Evolutionary conservation across 1,139 yeast species (phyloP).

Genomic region (Suhomyces bolitotheri): DNA sequence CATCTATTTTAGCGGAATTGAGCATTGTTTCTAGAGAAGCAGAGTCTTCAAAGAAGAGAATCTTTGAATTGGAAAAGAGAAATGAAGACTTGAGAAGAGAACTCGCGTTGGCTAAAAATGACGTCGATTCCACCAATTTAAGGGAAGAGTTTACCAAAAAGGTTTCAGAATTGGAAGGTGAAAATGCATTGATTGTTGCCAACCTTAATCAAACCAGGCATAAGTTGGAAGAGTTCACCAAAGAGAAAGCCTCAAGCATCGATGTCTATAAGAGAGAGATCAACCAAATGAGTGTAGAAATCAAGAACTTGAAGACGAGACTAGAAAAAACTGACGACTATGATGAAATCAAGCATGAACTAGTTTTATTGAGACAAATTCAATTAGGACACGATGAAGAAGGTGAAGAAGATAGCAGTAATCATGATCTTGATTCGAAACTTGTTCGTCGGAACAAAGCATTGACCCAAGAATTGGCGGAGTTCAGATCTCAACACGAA

Average conservation of each 20-base stretch:
- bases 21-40: slow-evolving; percentile 73
- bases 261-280: slow-evolving; percentile 49
- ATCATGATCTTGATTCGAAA: slow-evolving; percentile 41
- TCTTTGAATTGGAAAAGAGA: slow-evolving; percentile 71
- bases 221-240: slow-evolving; percentile 29
- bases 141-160: slow-evolving; percentile 41
- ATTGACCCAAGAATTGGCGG: slow-evolving; percentile 60
- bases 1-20: slow-evolving; percentile 50
- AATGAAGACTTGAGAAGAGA: slow-evolving; percentile 74
- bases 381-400: slow-evolving; percentile 59
- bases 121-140: slow-evolving; percentile 34
- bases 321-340: slow-evolving; percentile 58
- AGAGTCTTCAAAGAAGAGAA: slow-evolving; percentile 68
- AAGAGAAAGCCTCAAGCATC: slow-evolving; percentile 34
- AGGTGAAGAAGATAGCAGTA: slow-evolving; percentile 15
- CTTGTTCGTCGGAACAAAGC: slow-evolving; percentile 61
- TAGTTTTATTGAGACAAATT: slow-evolving; percentile 68
- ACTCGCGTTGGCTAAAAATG: slow-evolving; percentile 53
- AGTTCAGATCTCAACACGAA: slow-evolving; percentile 54
- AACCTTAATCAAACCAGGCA: slow-evolving; percentile 56
- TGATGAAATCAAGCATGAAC: slow-evolving; percentile 74
- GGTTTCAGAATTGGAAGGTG: slow-evolving; percentile 61
- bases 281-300: slow-evolving; percentile 49
- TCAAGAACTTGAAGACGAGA: slow-evolving; percentile 48
- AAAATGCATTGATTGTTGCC: slow-evolving; percentile 64